Evolutionary conservation across 1,284 basidiomycete genomes (phyloP).

Genomic region (Cystobasidium slooffiae): DNA sequence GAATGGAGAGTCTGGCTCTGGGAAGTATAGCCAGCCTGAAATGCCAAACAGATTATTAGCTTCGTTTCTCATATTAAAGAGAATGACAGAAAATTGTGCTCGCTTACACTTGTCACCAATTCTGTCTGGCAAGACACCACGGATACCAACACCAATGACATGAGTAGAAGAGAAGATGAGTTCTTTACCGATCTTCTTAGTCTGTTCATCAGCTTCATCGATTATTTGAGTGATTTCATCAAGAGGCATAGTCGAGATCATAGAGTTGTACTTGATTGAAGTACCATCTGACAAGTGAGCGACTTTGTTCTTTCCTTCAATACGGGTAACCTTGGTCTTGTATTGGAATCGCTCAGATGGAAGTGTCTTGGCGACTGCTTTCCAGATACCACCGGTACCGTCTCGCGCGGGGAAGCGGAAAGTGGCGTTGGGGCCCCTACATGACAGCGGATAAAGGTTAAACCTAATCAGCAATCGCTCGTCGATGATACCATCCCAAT

Average conservation of each 20-base stretch:
- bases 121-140: constrained; percentile 60
- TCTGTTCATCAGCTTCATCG: constrained; percentile 54
- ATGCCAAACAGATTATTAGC: too few relatives aligned
- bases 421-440: constrained; percentile 61
- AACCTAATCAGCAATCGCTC: neutral
- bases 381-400: constrained; percentile 64
- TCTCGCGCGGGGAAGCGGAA: constrained; percentile 63
- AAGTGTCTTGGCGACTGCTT: constrained; percentile 61
- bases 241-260: constrained; percentile 61
- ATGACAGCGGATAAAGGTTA: neutral
- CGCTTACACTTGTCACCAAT: constrained; percentile 62
- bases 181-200: constrained; percentile 57
- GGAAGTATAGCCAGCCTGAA: constrained; percentile 58
- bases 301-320: constrained; percentile 59
- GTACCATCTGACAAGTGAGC: constrained; percentile 59
- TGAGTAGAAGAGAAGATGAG: constrained; percentile 62
- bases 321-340: constrained; percentile 57
- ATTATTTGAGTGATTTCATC: constrained; percentile 59
- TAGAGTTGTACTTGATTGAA: constrained; percentile 59
- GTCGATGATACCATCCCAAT: too few relatives aligned
- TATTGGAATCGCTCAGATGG: constrained; percentile 59
- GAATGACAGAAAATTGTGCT: too few relatives aligned
- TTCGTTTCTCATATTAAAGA: too few relatives aligned
- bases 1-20: constrained; percentile 61
- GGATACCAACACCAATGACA: constrained; percentile 62